Evolutionary conservation across 176 grass and related monocot genomes (phyloP), one percentile per base, ranked within the genome.

Genomic region (Carex littledalei): DNA sequence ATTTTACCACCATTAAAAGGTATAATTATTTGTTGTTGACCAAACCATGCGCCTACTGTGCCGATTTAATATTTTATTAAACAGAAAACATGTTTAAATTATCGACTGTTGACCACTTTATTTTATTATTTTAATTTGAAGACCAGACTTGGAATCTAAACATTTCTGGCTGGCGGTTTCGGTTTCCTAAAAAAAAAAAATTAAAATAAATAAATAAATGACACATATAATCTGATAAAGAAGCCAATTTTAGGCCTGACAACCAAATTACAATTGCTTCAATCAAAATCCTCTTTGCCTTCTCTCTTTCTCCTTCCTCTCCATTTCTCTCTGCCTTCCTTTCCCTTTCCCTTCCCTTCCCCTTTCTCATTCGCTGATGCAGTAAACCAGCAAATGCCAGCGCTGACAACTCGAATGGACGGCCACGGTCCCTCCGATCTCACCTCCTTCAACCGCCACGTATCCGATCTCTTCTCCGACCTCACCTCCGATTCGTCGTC

Each of bases 401-500:
- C 84, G 22, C 39, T 83, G 43, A 41, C 67, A 37, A 26, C 15
- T 16, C n/a, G 55, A 45, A 60, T 90, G 79, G 79, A 86, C 71
- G 80, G 69, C 49, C 79, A 87, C 79, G 80, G 79, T 37, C 21
- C 52, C 39, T 63, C 32, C 82, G 31, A 86, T 68, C 67, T 80
- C 72, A 52, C 84, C 78, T 24, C 24, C 10, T 17, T 59, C 73
- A 8, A 78, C 62, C 85, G 90, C 69, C 73, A 58, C 74, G 85
- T 93, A 32, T n/a, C 63, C 63, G 87, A 83, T 49, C 87, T 97
- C 32, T 87, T 97, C 84, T 31, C 84, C 16, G 84, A 52, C 54
- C 34, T 80, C 50, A 3, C 47, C 58, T 3, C 83, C 34, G 6
- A 20, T 31, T 2, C 21, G 21, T 59, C 63, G 1, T 77, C 89